A percentile compares a stretch with the other conserved stretches of the same genome.
phyloP scores from a whole-genome alignment of 257 asterid species.

The Galeopsis tetrahit region DNA sequence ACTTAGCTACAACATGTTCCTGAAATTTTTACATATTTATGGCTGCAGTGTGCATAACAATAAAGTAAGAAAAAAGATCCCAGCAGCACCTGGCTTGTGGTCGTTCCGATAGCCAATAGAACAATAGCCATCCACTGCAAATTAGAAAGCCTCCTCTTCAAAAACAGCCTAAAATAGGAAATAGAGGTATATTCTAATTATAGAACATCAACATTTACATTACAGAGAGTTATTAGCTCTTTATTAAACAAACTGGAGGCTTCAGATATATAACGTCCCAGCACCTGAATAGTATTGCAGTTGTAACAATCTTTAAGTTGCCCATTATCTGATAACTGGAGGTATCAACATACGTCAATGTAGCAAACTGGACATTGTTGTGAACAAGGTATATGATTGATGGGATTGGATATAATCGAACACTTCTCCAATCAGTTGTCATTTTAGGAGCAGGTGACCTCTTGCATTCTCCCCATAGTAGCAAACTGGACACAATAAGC shows the following conservation, averaged over 20 bases:
- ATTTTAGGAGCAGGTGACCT: slow-evolving; percentile 78
- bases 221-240: slow-evolving; percentile 17
- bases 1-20: not conserved
- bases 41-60: slow-evolving; percentile 15
- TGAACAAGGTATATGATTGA: slow-evolving; percentile 94
- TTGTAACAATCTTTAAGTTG: slow-evolving; percentile 91
- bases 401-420: slow-evolving; percentile 83
- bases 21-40: not conserved
- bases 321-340: slow-evolving; percentile 98
- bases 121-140: slow-evolving; percentile 98
- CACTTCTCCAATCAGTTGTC: slow-evolving; percentile 84
- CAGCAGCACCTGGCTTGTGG: slow-evolving; percentile 85
- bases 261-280: not conserved
- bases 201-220: slow-evolving; percentile 30
- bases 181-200: slow-evolving; percentile 36
- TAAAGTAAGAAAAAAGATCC: slow-evolving; percentile 25
- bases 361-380: slow-evolving; percentile 98
- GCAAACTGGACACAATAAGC: slow-evolving; percentile 79
- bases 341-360: slow-evolving; percentile 92
- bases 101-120: slow-evolving; percentile 91
- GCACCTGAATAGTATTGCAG: slow-evolving; percentile 92
- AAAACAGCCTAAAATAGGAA: slow-evolving; percentile 76
- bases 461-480: slow-evolving; percentile 84
- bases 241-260: slow-evolving; percentile 16
- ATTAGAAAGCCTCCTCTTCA: slow-evolving; percentile 96